Evolutionary conservation across 257 asterid species (phyloP), one percentile per base, ranked within the genome.

Genomic region (Paulownia fortunei): DNA sequence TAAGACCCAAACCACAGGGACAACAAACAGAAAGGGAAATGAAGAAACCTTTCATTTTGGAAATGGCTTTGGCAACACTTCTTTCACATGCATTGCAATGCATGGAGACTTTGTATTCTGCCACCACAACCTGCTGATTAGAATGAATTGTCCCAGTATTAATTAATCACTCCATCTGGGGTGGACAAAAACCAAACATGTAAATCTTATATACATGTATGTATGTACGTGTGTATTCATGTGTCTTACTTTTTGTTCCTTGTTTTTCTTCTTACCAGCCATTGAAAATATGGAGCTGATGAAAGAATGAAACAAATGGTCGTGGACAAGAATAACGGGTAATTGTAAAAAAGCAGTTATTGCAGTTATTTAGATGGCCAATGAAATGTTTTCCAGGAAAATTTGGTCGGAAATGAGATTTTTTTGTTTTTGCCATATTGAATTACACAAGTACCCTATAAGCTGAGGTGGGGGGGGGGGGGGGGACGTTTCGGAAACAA

Each of bases 71-170:
- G 70, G 88, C 97, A 64, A 95, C 91, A 42, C 72, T 82, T 89
- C 90, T 89, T 84, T 91, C 98, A 69, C 99, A 94, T 59, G 95
- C 97, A 86, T 88, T 88, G 82, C 99, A 92, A 83, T 94, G 89
- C 97, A 92, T 94, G 5, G 97, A 82, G 65, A 92, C 86, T 16
- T 30, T 84, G 82, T 78, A 92, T 78, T 89, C 91, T 69, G 82
- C 92, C 68, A 69, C 88, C 86, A 92, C 87, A 69, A 80, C 88
- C 88, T 86, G 80, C 64, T 77, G 26, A 32, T 65, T 66, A 6
- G 8, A 26, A 12, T 15, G 37, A 56, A 37, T 63, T 32, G 16
- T 36, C 82, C 62, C 24, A 52, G 1, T 39, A 77, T 52, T 73
- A 19, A 15, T 37, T 62, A 32, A 5, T 19, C 32, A 15, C 1